These are phyloP conservation scores for Umbelopsis sp. DNA, from an alignment of 192 early-diverging fungal genomes.

Conservation along the genomic window DNA sequence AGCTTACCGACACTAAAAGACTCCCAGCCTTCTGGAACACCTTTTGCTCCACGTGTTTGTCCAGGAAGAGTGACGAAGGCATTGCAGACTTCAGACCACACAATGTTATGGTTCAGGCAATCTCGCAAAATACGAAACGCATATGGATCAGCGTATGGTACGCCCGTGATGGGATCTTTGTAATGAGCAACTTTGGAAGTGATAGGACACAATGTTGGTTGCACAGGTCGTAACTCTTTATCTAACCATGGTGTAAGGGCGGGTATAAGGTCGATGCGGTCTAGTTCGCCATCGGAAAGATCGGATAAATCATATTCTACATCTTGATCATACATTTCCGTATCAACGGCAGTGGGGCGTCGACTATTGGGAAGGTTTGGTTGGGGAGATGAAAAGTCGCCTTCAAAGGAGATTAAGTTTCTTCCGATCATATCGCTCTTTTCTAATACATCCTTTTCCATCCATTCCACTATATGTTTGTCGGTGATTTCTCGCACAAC, in stretches of 20 bases:
- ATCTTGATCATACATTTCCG: background rate
- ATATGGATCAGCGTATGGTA: conserved; percentile 63
- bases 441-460: conserved; percentile 21
- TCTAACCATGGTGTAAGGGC: conserved; percentile 23
- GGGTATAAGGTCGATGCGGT: conserved; percentile 30
- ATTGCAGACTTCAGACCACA: conserved; percentile 48
- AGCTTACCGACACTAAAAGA: background rate
- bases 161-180: conserved; percentile 53
- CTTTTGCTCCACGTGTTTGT: conserved; percentile 18
- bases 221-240: conserved; percentile 18
- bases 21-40: conserved; percentile 34
- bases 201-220: conserved; percentile 52
- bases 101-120: conserved; percentile 47
- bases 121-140: conserved; percentile 55
- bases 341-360: background rate
- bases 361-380: background rate
- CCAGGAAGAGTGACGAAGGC: conserved; percentile 9
- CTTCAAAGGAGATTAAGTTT: conserved; percentile 48
- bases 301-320: conserved; percentile 9
- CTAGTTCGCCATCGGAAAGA: conserved; percentile 25
- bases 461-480: conserved; percentile 3
- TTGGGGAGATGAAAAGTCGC: conserved; percentile 25
- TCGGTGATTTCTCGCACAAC: conserved; percentile 9
- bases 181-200: conserved; percentile 64
- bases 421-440: conserved; percentile 47